Base-by-base conservation (phyloP, 192 early-diverging fungal species). In the Chytriomyces sp. region DNA sequence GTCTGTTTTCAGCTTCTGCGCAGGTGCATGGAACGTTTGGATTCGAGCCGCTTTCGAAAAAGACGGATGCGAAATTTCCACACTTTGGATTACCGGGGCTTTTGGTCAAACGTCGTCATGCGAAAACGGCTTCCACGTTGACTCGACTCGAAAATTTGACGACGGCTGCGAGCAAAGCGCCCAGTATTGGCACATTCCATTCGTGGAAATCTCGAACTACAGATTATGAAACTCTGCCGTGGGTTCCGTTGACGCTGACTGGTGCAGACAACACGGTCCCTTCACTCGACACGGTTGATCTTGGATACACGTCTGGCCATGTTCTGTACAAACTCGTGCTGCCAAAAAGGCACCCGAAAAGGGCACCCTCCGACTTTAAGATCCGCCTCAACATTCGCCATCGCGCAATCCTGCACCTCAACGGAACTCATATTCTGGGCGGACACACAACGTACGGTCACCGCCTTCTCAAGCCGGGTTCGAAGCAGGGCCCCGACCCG, bases 391-490 rank as follows among this genome's bases (percentile, higher is more conserved):
- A 93, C 76, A 85, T 84, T 47, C 88, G 95, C 28, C 90, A 96
- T 81, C 84, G 93, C 46, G 86, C 84, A 67, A 91, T 91, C 0
- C 77, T 93, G 23, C 88, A 89, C 77, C 72, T 93, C 48, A 96
- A 96, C 79, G 89, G 89, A 0, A 64, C 85, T 5, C 44, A 64
- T 44, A 88, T 92, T 72, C 81, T 92, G 69, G 94, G 93, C 8
- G 93, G 93, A 0, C 93, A 96, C 72, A 92, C 91, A 67, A 93
- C 92, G 0, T 93, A 94, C 75, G 90, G 90, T 43, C 79, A 82
- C 11, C 86, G 84, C 49, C 47, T 89, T 5, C 72, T 87, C 10
- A 62, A 70, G 44, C 77, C 93, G 18, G 92, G 92, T 7, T 79
- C 89, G 13, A 93, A 93, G 67, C 85, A 86, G 64, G 92, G 95